A percentile compares a stretch with the other conserved stretches of the same genome.
These are phyloP conservation scores for Chlamydomonas reinhardtii DNA, from an alignment of 163 green algal genomes.

Conservation along the genomic window DNA sequence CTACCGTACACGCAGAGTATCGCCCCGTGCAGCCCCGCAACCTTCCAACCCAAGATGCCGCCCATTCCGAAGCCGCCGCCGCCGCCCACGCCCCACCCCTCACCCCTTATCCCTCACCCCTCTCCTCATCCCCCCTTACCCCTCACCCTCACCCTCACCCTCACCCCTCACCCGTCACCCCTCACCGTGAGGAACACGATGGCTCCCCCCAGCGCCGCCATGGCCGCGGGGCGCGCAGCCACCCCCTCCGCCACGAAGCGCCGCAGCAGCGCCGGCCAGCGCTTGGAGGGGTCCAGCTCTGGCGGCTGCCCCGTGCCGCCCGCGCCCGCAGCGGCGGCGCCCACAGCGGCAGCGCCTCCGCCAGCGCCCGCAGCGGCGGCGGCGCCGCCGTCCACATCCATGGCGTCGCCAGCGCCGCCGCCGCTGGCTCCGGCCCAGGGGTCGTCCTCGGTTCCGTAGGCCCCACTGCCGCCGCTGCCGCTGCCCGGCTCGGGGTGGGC, in stretches of 20 bases:
- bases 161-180: not conserved
- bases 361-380: not conserved
- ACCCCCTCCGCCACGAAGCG: conserved; percentile 1
- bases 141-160: no score
- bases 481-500: not conserved
- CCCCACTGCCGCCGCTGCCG: no score
- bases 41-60: no score
- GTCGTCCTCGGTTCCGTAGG: conserved; percentile 9
- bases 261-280: conserved; percentile 33
- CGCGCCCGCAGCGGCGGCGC: not conserved
- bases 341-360: not conserved
- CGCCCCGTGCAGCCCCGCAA: no score
- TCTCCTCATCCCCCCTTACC: no score
- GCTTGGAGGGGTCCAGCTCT: conserved; percentile 32
- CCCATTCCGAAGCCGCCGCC: no score
- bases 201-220: conserved; percentile 73
- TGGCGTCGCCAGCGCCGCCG: not conserved
- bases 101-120: no score
- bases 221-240: conserved; percentile 2
- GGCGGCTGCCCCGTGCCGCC: not conserved
- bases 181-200: conserved; percentile 47
- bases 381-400: conserved; percentile 11
- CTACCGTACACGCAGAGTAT: no score
- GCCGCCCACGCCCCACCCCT: no score
- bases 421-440: not conserved